Evolutionary conservation across 2,329 filamentous ascomycete species (phyloP), one percentile per base, ranked within the genome.

Genomic region (Neopestalotiopsis clavispora): DNA sequence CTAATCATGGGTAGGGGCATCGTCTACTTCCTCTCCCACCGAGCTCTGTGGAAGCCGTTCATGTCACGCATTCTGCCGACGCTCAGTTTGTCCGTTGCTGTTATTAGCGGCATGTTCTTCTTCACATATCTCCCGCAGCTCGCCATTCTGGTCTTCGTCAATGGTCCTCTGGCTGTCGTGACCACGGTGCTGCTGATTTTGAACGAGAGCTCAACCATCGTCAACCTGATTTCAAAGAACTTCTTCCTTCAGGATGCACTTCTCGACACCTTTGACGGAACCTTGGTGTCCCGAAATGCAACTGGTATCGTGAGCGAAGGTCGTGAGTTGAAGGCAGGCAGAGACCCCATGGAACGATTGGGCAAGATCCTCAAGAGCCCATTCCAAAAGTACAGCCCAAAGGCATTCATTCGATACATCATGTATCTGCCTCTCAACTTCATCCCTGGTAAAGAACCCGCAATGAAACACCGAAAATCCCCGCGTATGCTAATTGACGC

Each of bases 351-450:
- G 73, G 78, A 81, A 64, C 83, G 86, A 75, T 79, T 91, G 1
- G 89, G 89, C 28, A 89, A 86, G 72, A 81, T 88, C 7, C 72
- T 90, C 67, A 89, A 88, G 78, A 86, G 74, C 61, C 88, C 88
- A 0, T 89, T 91, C 72, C 81, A 84, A 28, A 84, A 84, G 71
- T 89, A 88, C 73, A 86, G 85, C 34, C 84, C 85, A 34, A 88
- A 84, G 74, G 90, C 91, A 7, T 80, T 97, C 59, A 82, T 97
- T 52, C 86, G 93, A 70, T 95, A 95, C 75, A 78, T 97, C 71
- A 88, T 98, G 82, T 96, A 97, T 78, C 85, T 97, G 57, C 95
- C 95, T 12, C 86, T 98, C 70, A 98, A 98, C 83, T 94, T 97
- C 78, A 94, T 98, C 66, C 95, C 95, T 0, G 77, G 81, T 83